These are phyloP conservation scores for Aspergillus carbonarius DNA, from an alignment of 2,329 filamentous ascomycete genomes.

Conservation along the genomic window DNA sequence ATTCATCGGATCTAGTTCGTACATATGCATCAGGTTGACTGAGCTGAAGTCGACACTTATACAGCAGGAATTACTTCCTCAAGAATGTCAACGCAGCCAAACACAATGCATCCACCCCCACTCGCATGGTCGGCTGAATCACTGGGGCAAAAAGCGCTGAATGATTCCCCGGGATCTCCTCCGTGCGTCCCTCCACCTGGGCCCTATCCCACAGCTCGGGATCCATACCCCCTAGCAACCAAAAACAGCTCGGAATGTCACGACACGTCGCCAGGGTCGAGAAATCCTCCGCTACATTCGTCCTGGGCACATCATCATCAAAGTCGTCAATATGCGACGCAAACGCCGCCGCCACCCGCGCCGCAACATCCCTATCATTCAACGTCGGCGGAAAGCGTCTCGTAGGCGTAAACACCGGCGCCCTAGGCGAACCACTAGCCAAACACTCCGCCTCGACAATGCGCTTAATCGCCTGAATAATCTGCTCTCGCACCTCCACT, in stretches of 20 bases:
- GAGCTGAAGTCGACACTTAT: no score
- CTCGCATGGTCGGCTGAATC: conserved; percentile 58
- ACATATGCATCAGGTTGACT: no score
- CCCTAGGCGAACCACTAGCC: conserved; percentile 51
- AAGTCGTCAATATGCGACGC: conserved; percentile 47
- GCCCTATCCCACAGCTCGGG: conserved; percentile 51
- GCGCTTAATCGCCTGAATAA: conserved; percentile 50
- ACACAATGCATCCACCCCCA: conserved; percentile 53
- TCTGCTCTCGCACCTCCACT: conserved; percentile 46
- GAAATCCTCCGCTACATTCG: conserved; percentile 58
- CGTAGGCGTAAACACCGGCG: conserved; percentile 50
- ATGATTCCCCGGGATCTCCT: conserved; percentile 60
- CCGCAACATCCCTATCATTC: conserved; percentile 52
- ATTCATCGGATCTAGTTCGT: no score
- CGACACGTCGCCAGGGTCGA: conserved; percentile 53
- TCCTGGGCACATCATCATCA: conserved; percentile 30
- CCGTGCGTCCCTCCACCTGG: conserved; percentile 43
- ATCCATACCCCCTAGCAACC: conserved; percentile 57
- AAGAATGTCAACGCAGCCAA: conserved; percentile 51
- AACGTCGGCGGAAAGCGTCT: conserved; percentile 54
- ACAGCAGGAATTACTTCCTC: background rate
- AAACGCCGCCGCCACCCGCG: conserved; percentile 48
- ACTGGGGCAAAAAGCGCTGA: conserved; percentile 59
- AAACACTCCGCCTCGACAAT: conserved; percentile 59
- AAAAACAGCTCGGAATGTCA: conserved; percentile 55